These are phyloP conservation scores for Syzygium oleosum DNA, from an alignment of 345 rosid genomes.

Conservation along the genomic window DNA sequence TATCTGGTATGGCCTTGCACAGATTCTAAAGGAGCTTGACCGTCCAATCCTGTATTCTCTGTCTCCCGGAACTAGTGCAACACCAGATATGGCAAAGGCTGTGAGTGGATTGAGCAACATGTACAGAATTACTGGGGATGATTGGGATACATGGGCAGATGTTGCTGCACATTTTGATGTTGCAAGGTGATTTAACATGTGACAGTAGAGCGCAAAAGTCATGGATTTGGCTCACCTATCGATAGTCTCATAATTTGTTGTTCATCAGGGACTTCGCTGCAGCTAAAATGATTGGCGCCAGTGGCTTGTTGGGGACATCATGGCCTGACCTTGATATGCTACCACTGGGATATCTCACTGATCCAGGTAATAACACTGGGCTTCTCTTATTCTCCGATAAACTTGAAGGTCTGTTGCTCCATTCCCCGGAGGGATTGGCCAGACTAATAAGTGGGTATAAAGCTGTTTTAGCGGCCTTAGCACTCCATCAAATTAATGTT, in stretches of 20 bases:
- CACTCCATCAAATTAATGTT: background rate
- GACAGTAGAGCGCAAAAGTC: background rate
- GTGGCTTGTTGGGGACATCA: slow-evolving; percentile 61
- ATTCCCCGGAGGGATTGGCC: background rate
- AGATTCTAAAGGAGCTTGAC: slow-evolving; percentile 58
- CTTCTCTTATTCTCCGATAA: background rate
- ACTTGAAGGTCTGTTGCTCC: background rate
- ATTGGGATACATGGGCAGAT: slow-evolving; percentile 89
- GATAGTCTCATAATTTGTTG: background rate
- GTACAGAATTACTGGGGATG: slow-evolving; percentile 85
- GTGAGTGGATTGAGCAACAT: slow-evolving; percentile 61
- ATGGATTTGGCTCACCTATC: background rate
- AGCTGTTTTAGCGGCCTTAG: background rate
- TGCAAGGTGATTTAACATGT: slow-evolving; percentile 37
- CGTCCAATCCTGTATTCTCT: slow-evolving; percentile 73
- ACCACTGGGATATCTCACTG: slow-evolving; percentile 86
- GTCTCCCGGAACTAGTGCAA: slow-evolving; percentile 84
- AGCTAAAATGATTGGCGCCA: slow-evolving; percentile 53
- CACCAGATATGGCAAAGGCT: slow-evolving; percentile 71
- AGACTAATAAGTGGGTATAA: background rate
- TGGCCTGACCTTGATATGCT: slow-evolving; percentile 96
- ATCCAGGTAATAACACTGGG: slow-evolving; percentile 39
- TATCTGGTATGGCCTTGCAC: slow-evolving; percentile 6
- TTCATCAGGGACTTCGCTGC: slow-evolving; percentile 53
- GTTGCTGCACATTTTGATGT: slow-evolving; percentile 69